These are phyloP conservation scores for Brassica balearica DNA, from an alignment of 441 rosid genomes.

Conservation along the genomic window DNA sequence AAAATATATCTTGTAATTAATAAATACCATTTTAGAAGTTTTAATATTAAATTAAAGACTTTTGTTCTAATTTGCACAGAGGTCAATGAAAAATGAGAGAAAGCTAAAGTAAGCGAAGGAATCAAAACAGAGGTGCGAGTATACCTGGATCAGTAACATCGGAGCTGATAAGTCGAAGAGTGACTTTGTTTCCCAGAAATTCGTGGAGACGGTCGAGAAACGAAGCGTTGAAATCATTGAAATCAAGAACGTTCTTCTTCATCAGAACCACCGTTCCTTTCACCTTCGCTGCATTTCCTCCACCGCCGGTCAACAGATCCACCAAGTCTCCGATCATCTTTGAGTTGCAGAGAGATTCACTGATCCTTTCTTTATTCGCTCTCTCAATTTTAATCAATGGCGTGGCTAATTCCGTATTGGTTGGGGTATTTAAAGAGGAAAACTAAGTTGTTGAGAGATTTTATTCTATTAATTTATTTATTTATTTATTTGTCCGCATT, in stretches of 20 bases:
- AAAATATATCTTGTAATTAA: neutral
- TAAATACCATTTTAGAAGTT: neutral
- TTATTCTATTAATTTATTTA: neutral
- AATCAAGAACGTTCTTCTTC: conserved; percentile 84
- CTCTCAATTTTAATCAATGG: neutral
- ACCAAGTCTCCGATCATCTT: conserved; percentile 46
- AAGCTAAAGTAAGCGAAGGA: neutral
- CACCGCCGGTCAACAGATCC: conserved; percentile 43
- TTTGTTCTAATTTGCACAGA: neutral
- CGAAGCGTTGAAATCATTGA: conserved; percentile 78
- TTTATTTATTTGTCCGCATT: neutral
- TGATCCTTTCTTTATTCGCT: neutral
- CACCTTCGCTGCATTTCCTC: conserved; percentile 51
- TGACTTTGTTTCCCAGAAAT: conserved; percentile 59
- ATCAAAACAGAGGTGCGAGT: neutral
- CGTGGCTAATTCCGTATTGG: neutral
- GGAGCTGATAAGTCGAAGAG: conserved; percentile 77
- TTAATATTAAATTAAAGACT: neutral
- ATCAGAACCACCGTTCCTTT: conserved; percentile 76
- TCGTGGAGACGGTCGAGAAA: conserved; percentile 70
- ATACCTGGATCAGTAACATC: conserved; percentile 52
- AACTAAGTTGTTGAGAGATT: neutral
- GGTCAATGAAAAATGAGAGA: conserved; percentile 4
- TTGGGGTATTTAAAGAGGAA: conserved; percentile 7
- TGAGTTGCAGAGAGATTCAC: neutral